Evolutionary conservation across 2,329 filamentous ascomycete species (phyloP), one percentile per base, ranked within the genome.

Genomic region (Paecilomyces niveus): DNA sequence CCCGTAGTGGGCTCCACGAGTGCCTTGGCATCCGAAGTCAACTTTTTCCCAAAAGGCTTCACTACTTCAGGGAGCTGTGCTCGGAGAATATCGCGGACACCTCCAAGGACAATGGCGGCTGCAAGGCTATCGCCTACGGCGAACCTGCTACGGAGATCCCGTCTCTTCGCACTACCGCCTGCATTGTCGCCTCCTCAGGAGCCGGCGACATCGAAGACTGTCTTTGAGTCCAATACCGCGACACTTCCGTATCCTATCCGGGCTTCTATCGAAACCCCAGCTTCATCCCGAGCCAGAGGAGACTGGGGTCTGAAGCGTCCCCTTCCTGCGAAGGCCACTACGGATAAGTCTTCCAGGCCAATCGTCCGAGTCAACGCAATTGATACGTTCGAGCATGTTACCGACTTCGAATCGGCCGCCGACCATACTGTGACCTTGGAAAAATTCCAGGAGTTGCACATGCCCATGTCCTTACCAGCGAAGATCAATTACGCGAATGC

Each of bases 271-370:
- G 87, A 88, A 13, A 92, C 91, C 0, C 88, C 91, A 5, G 78
- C 82, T 52, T 82, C 85, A 18, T 92, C 92, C 7, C 82, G 90
- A 24, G 78, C 81, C 49, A 85, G 85, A 68, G 93, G 93, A 35
- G 93, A 97, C 70, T 97, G 93, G 92, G 93, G 93, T 13, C 79
- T 97, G 67, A 97, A 97, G 78, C 82, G 93, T 57, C 82, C 91
- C 1, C 80, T 97, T 5, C 93, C 93, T 1, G 76, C 88, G 8
- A 88, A 88, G 71, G 86, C 88, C 2, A 92, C 90, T 4, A 84
- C 85, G 21, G 84, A 85, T 57, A 86, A 85, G 6, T 85, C 87
- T 6, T 78, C 75, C 52, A 87, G 86, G n/a, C 89, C 92, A 9
- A 80, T 89, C 54, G 83, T 96, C 57, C 85, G 90, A 63, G 77